Base-by-base conservation (phyloP, 1,139 yeast genomes). In the Pichia sp. region DNA sequence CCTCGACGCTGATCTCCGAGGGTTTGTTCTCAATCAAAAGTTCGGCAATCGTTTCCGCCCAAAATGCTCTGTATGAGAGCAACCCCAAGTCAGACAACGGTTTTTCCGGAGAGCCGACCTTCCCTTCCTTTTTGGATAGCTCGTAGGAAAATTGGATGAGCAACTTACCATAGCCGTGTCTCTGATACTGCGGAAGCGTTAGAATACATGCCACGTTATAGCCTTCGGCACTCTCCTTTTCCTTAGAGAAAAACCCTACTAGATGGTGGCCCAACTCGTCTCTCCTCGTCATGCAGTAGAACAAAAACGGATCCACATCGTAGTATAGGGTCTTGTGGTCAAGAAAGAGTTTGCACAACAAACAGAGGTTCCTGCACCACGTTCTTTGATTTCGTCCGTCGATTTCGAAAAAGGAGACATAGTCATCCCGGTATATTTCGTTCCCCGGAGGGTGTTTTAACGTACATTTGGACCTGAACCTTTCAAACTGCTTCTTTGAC, bases 381-480 rank as follows among this genome's bases (percentile, higher is more conserved):
- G 96, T 86, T 55, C 98, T 74, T 69, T 93, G 99, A 60, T 87
- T 86, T 55, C 97, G 76, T 5, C 99, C 99, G 67, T 93, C 99
- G 55, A 93, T 90, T 68, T 93, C 99, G 77, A 93, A 93, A 66
- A 93, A 91, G 40, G 89, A 83, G 36, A 85, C 82, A 58, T 79
- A 76, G 16, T 80, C 88, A 66, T 95, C 99, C 51, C 99, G 74
- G 67, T 93, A 93, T 18, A 93, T 91, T 66, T 93, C 99, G 70
- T 93, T 93, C 0, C 99, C 99, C 0, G 99, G 99, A 0, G 99
- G 99, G 64, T 93, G 98, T 62, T 85, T 82, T 71, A 85, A 74
- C 3, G 95, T 85, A 63, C 96, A 87, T 66, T 93, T 93, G 22
- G 81, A 69, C 63, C 98, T 76, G 70, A 88, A 93, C 55, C 99